Evolutionary conservation across 2,329 filamentous ascomycete genomes (phyloP).

Genomic region (Neophaeococcomyces mojaviensis): DNA sequence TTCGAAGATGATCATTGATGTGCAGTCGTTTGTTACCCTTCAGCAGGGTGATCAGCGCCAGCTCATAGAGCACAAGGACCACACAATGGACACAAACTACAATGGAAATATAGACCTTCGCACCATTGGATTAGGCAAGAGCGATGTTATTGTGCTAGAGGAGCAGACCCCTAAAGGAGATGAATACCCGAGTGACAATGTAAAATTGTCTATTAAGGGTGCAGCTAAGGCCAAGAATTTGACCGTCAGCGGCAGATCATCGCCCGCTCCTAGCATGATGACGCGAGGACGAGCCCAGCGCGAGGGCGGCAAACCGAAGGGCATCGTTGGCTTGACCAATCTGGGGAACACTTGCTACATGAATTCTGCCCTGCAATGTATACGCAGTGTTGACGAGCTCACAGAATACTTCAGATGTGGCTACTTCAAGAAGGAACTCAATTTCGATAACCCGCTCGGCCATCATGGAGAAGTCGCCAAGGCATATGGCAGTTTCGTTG

Average conservation of each 20-base stretch:
- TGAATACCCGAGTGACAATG: constrained; percentile 10
- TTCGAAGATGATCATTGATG: constrained; percentile 53
- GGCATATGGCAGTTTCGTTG: constrained; percentile 68
- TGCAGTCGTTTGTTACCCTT: constrained; percentile 56
- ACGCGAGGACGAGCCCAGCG: constrained; percentile 62
- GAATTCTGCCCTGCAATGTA: constrained; percentile 94
- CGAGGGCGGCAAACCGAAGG: constrained; percentile 61
- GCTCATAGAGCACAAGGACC: constrained; percentile 55
- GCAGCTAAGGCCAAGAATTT: constrained; percentile 25
- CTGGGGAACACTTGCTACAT: constrained; percentile 98
- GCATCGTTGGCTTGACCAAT: constrained; percentile 78
- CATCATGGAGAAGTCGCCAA: constrained; percentile 82
- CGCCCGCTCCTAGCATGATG: constrained; percentile 56
- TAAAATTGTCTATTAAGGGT: constrained; percentile 28
- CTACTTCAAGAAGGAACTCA: constrained; percentile 72
- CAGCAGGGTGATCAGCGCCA: constrained; percentile 59
- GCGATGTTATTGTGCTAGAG: constrained; percentile 75
- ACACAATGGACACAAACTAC: constrained; percentile 65
- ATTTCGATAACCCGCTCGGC: constrained; percentile 74
- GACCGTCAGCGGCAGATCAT: constrained; percentile 47
- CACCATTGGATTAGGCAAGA: constrained; percentile 59
- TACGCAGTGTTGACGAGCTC: constrained; percentile 86
- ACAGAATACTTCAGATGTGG: constrained; percentile 80
- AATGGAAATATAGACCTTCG: constrained; percentile 65
- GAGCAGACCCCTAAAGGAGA: constrained; percentile 48